These are phyloP conservation scores for Tilletia indica DNA, from an alignment of 1,284 basidiomycete genomes.

Conservation along the genomic window DNA sequence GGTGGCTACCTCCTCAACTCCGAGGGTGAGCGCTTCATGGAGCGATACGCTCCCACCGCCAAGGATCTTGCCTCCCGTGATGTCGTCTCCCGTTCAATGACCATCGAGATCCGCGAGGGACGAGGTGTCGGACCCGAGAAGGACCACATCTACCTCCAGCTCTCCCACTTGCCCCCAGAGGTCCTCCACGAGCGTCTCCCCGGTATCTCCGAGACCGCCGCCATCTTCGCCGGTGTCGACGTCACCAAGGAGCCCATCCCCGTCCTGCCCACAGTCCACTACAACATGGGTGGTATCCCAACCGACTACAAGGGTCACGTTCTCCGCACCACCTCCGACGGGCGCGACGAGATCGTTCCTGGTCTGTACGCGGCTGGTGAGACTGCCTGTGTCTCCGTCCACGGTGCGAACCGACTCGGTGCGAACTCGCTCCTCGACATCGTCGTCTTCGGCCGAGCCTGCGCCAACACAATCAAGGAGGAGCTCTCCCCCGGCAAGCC, in stretches of 20 bases:
- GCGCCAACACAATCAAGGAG: constrained; percentile 95
- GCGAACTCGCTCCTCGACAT: constrained; percentile 99
- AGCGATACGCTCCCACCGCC: constrained; percentile 94
- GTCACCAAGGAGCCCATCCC: constrained; percentile 90
- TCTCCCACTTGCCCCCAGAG: constrained; percentile 93
- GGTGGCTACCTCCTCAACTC: constrained; percentile 98
- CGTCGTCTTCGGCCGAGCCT: constrained; percentile 98
- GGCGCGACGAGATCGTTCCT: constrained; percentile 91
- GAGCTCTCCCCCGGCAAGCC: constrained; percentile 84
- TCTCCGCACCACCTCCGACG: constrained; percentile 64
- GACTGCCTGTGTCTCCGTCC: constrained; percentile 97
- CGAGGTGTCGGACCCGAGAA: constrained; percentile 98
- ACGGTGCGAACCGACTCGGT: constrained; percentile 98
- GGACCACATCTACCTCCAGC: constrained; percentile 95
- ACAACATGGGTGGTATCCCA: constrained; percentile 92
- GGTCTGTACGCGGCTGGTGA: constrained; percentile 98
- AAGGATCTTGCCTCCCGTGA: constrained; percentile 99
- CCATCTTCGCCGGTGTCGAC: constrained; percentile 98
- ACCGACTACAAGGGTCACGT: constrained; percentile 98
- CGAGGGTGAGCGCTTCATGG: constrained; percentile 99
- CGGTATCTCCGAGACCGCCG: constrained; percentile 98
- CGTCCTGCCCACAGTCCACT: constrained; percentile 62
- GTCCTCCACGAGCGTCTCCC: constrained; percentile 95
- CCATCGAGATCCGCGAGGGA: constrained; percentile 96
- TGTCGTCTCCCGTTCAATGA: constrained; percentile 99